Evolutionary conservation across 441 rosid genomes (phyloP).

Genomic region (Raphanus hybrid): DNA sequence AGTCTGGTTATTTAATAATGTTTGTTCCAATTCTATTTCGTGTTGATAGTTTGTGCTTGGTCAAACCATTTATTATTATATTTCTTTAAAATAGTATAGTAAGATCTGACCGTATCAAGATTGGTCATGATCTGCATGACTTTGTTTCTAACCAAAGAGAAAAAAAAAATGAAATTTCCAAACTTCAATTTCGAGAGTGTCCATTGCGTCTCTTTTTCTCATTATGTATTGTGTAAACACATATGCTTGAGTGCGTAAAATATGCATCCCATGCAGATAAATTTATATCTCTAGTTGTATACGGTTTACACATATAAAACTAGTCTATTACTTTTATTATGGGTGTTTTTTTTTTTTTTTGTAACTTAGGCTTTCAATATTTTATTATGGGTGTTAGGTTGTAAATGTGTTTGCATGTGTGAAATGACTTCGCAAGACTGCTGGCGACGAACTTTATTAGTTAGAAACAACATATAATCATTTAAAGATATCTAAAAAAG

Average conservation of each 20-base stretch:
- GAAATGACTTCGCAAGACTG: slow-evolving; percentile 34
- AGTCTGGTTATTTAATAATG: background rate
- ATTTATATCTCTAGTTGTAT: too few relatives aligned
- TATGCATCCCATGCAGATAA: too few relatives aligned
- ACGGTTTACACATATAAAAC: too few relatives aligned
- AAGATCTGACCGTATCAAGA: slow-evolving; percentile 9
- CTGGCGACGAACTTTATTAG: slow-evolving; percentile 40
- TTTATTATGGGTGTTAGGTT: background rate
- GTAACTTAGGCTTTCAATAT: too few relatives aligned
- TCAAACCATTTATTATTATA: background rate
- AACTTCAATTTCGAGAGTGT: too few relatives aligned
- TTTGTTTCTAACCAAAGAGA: background rate
- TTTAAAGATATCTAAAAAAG: slow-evolving; percentile 18
- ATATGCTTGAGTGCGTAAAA: too few relatives aligned
- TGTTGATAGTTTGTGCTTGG: slow-evolving; percentile 2
- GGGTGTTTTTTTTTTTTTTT: too few relatives aligned
- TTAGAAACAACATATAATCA: slow-evolving; percentile 33
- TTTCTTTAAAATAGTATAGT: background rate
- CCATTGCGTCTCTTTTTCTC: too few relatives aligned
- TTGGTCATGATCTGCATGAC: slow-evolving; percentile 30
- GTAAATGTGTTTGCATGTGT: slow-evolving; percentile 40
- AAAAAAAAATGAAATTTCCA: too few relatives aligned
- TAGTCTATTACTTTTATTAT: too few relatives aligned
- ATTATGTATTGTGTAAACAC: too few relatives aligned
- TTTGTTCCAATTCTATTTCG: slow-evolving; percentile 7